Evolutionary conservation across 2,329 filamentous ascomycete genomes (phyloP), one percentile per base, ranked within the genome.

Genomic region (Daldinia sp.): DNA sequence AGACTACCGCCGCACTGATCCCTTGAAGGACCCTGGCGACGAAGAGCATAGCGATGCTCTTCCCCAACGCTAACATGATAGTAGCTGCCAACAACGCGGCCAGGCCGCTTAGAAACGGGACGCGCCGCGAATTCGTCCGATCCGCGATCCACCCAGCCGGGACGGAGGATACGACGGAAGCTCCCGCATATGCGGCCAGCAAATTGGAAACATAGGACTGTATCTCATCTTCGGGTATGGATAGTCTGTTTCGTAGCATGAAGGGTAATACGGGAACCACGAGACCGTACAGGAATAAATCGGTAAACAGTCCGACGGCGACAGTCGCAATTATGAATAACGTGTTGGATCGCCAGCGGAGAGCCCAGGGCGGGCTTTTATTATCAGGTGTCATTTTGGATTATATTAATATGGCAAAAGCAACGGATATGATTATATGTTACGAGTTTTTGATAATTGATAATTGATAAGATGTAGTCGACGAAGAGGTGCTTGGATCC

Each of bases 291-390:
- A 89, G 81, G 74, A 89, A 89, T 12, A 89, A 78, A 73, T 89
- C 87, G 0, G 85, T 86, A 73, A 88, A 89, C 1, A 87, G 81
- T 48, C 84, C 86, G 20, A 87, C 77, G 3, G 81, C 83, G 12
- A 90, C 86, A 2, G 87, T 89, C 6, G 82, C 77, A 42, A 88
- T 76, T 70, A 90, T 89, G 79, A 90, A 90, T 51, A 83, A 73
- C 2, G 85, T 86, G 59, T 84, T 87, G 10, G 87, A 88, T n/a
- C 88, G 84, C 83, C 85, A 87, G 26, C 62, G 67, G 6, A 79
- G 71, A 18, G 48, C 26, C 73, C 69, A 70, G 7, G 76, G 76
- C 1, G 62, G 73, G 44, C 10, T 60, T 4, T 42, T 69, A 30
- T 41, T 3, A 30, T 46, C 2, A 28, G 42, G 10, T 13, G 46